Base-by-base conservation (phyloP, 306 rosid species). In the Glycine soja region DNA sequence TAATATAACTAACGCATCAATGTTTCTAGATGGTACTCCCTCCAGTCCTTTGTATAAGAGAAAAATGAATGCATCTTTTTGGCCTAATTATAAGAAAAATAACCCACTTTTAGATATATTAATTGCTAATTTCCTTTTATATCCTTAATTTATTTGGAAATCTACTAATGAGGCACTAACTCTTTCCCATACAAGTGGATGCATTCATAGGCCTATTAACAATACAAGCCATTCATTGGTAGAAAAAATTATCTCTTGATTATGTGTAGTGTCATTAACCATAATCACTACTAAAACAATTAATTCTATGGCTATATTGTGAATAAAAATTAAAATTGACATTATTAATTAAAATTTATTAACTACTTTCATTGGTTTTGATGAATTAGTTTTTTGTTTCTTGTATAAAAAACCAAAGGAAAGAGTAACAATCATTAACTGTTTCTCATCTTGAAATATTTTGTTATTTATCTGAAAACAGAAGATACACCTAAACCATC, bases 401-500 rank as follows among this genome's bases (percentile, higher is more conserved):
- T 2, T 7, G 16, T 7, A 54, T 7, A 7, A 46, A 46, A 7
- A 18, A n/a, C 30, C 18, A 18, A 9, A 54, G 30, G 61, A 24
- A 24, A 24, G 24, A 53, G 61, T 54, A 50, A 69, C 32, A 30
- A 53, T n/a, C 53, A 48, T 67, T 34, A 51, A 52, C 56, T 10
- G 30, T 24, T 1, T 24, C 30, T 65, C 53, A 71, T 56, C 10
- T 14, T 56, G 40, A 56, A 50, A 70, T 7, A 13, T 12, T 34
- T 11, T 65, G 50, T 65, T 65, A 43, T 64, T 34, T n/a, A 19
- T 71, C 52, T 14, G 42, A 6, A 16, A 56, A 48, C 7, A 48
- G 42, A 80, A 70, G 51, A 75, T 40, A 65, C 30, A 24, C 72
- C 15, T 32, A 78, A 70, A 64, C 4, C 62, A 78, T 61, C 61